Evolutionary conservation across 164 flowering plant species (phyloP), one percentile per base, ranked within the genome.

Genomic region (Pachysandra terminalis): DNA sequence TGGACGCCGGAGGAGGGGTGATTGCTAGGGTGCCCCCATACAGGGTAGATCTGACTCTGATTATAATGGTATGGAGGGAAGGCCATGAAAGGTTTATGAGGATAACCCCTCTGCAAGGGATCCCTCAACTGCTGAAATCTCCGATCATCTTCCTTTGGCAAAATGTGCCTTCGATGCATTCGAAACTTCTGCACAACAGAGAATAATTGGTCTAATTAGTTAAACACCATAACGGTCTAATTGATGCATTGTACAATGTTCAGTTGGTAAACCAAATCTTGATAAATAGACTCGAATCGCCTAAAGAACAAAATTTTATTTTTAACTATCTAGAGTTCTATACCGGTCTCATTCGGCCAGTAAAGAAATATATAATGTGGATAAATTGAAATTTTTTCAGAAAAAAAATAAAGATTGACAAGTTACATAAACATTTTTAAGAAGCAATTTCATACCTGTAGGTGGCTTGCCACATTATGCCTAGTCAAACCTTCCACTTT

Each of bases 391-490:
- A 32, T 3, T 32, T 32, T 32, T 3, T 3, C 37, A 32, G 37
- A 32, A 7, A 32, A 32, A 32, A 7, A n/a, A n/a, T n/a, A 32
- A 32, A 32, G 37, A 32, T 32, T 32, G 37, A 32, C 7, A 32
- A 32, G 37, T 32, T 32, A 7, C 37, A 32, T 32, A 32, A 32
- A 32, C 37, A 32, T 32, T 32, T n/a, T 7, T 32, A 32, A 32
- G 37, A 7, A 32, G 7, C 37, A 32, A 32, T 32, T 32, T 32
- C 37, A 32, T 32, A 89, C 97, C 93, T 91, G 97, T 28, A 91
- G 87, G 80, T 91, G 97, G 67, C 97, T 91, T 59, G 97, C 97
- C 6, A 91, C 86, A 77, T 91, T 91, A 68, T 91, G 97, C 75
- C 97, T 79, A 2, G 94, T 91, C 67, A 91, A 78, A 19, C 97